Percentiles rank a stretch among this genome's conserved stretches.
Conservation (phyloP, 495 filamentous ascomycete genomes). For the Tricharina praecox region DNA sequence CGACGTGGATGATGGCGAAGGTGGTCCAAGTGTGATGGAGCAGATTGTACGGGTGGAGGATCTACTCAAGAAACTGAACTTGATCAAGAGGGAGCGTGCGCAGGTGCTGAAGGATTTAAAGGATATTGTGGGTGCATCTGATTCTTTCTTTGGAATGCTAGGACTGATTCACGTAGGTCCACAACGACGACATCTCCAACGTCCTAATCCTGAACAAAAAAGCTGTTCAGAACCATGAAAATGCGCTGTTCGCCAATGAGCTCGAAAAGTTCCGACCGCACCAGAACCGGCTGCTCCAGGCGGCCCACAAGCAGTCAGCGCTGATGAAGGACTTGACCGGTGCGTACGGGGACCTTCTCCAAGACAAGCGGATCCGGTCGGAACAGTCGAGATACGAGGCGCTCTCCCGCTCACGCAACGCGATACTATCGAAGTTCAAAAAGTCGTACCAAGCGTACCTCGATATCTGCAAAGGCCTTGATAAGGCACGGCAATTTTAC, state of each 20-base stretch:
- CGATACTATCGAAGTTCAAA: slow-evolving; percentile 75
- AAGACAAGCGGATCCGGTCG: slow-evolving; percentile 82
- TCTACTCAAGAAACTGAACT: slow-evolving; percentile 72
- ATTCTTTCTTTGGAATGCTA: background rate
- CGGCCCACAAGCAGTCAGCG: slow-evolving; percentile 81
- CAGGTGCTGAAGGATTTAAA: slow-evolving; percentile 94
- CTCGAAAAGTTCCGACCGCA: slow-evolving; percentile 92
- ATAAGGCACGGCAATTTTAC: slow-evolving; percentile 82
- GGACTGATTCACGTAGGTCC: slow-evolving; percentile 42
- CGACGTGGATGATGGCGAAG: slow-evolving; percentile 80
- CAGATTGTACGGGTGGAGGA: slow-evolving; percentile 84
- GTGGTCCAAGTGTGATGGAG: slow-evolving; percentile 60
- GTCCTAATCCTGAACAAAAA: slow-evolving; percentile 96
- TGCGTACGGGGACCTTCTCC: slow-evolving; percentile 71
- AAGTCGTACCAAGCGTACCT: slow-evolving; percentile 84
- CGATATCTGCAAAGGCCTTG: slow-evolving; percentile 68
- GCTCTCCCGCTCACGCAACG: slow-evolving; percentile 63
- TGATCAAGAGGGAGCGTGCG: slow-evolving; percentile 74
- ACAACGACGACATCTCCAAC: slow-evolving; percentile 91
- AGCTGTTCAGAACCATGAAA: slow-evolving; percentile 72
- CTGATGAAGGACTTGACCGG: slow-evolving; percentile 89
- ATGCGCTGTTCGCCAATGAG: slow-evolving; percentile 77
- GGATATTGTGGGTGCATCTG: slow-evolving; percentile 53
- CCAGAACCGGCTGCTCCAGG: slow-evolving; percentile 76
- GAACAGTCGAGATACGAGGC: slow-evolving; percentile 89